A percentile compares a stretch with the other conserved stretches of the same genome.
These are phyloP conservation scores for Hemileia vastatrix DNA, from an alignment of 1,284 basidiomycete genomes.

Conservation along the genomic window DNA sequence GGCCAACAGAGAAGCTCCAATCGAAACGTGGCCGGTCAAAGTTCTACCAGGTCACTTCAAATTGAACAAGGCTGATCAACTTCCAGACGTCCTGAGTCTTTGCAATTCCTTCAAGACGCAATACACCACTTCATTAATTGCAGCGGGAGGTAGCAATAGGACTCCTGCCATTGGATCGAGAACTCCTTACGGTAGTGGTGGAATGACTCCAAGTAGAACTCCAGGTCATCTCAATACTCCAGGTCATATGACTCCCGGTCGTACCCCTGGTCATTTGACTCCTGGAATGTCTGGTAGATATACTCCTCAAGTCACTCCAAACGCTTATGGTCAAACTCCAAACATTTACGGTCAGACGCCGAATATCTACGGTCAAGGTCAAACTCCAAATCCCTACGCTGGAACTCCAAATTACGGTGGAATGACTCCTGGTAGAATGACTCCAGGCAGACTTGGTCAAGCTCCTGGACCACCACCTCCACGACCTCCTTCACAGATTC, in stretches of 20 bases:
- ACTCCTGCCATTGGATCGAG: conserved; percentile 30
- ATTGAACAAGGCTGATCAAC: conserved; percentile 72
- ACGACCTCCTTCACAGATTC: conserved; percentile 26
- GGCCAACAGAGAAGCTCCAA: conserved; percentile 77
- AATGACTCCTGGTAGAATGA: conserved; percentile 21
- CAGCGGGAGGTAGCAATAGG: conserved; percentile 33
- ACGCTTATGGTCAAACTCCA: not conserved
- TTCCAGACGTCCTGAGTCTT: conserved; percentile 75
- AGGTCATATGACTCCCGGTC: conserved; percentile 6
- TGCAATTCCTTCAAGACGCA: conserved; percentile 91
- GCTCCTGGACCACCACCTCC: conserved; percentile 26
- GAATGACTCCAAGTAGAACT: conserved; percentile 10
- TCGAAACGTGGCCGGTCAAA: conserved; percentile 6
- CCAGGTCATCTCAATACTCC: not conserved
- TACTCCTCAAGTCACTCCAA: not conserved
- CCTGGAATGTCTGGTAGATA: not conserved
- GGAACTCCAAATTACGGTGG: conserved; percentile 14
- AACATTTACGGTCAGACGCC: conserved; percentile 12
- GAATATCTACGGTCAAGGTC: not conserved
- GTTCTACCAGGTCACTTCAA: conserved; percentile 44
- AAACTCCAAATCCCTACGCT: conserved; percentile 1
- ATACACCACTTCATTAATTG: too few species aligned
- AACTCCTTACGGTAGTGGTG: conserved; percentile 28
- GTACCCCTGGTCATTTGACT: not conserved
- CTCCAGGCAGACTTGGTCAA: conserved; percentile 26